Conservation (phyloP, 192 early-diverging fungal species). For the Coemansia furcata region DNA sequence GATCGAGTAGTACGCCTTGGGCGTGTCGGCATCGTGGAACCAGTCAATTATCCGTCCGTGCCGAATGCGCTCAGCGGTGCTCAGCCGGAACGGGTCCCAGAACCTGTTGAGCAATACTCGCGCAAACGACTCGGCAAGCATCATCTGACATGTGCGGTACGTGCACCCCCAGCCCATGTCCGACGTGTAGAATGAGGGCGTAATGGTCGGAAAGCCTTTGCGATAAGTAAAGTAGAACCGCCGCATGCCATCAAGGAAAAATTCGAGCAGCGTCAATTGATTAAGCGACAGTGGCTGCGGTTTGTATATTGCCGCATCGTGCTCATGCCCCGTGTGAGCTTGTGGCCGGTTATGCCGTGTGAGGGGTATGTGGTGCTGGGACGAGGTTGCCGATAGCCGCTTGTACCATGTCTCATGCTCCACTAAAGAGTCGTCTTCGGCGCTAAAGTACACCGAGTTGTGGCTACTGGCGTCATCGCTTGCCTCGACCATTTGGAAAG, state of each 20-base stretch:
- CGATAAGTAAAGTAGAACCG: conserved; percentile 55
- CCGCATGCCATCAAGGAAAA: conserved; percentile 54
- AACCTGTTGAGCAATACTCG: conserved; percentile 46
- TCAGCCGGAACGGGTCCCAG: conserved; percentile 52
- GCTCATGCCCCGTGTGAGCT: neutral
- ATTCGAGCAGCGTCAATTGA: conserved; percentile 52
- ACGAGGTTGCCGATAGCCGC: conserved; percentile 45
- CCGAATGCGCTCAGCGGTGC: conserved; percentile 24
- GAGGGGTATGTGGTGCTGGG: conserved; percentile 37
- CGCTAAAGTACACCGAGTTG: conserved; percentile 54
- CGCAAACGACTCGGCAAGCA: conserved; percentile 52
- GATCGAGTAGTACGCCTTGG: conserved; percentile 50
- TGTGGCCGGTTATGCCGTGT: conserved; percentile 12
- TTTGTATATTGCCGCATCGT: conserved; percentile 3
- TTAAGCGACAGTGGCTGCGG: conserved; percentile 47
- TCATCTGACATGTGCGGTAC: conserved; percentile 56
- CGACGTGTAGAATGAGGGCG: conserved; percentile 55
- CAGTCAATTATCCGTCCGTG: conserved; percentile 49
- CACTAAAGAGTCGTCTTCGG: conserved; percentile 40
- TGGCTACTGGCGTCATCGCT: conserved; percentile 43
- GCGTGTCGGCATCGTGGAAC: conserved; percentile 46
- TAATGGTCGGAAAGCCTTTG: conserved; percentile 52
- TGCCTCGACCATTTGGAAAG: conserved; percentile 48
- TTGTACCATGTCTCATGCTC: conserved; percentile 42
- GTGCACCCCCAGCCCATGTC: conserved; percentile 58